phyloP scores from a whole-genome alignment of 2,329 filamentous ascomycete genomes.

The Neonectria punicea region DNA sequence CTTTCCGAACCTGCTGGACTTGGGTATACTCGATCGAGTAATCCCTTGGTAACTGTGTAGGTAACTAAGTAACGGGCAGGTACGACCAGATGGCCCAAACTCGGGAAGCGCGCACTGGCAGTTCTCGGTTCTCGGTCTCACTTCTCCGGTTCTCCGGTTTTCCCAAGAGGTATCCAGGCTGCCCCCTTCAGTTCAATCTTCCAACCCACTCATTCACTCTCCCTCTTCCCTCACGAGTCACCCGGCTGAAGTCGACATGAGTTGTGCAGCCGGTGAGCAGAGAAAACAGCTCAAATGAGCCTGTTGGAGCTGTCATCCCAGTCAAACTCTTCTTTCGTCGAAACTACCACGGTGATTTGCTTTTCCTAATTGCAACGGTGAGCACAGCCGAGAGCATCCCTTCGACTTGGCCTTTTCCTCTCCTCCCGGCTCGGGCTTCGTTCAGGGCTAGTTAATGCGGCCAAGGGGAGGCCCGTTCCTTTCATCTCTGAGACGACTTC shows the following conservation, averaged over 20 bases:
- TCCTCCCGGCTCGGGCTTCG: too few species aligned
- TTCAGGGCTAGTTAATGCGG: neutral
- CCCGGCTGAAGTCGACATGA: slow-evolving; percentile 12
- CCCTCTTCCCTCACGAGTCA: neutral
- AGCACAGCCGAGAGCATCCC: neutral
- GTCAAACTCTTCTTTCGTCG: neutral
- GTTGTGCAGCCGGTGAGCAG: slow-evolving; percentile 19
- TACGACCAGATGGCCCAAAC: neutral
- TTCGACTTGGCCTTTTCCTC: neutral
- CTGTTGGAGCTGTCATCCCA: neutral
- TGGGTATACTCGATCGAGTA: slow-evolving; percentile 12
- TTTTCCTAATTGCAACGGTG: slow-evolving; percentile 11
- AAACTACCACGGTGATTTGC: slow-evolving; percentile 10
- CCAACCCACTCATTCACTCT: slow-evolving; percentile 5
- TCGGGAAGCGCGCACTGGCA: neutral
- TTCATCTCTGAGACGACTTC: slow-evolving; percentile 1
- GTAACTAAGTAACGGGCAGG: neutral
- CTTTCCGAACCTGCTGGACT: slow-evolving; percentile 26
- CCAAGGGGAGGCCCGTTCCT: neutral
- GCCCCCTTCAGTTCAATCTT: neutral
- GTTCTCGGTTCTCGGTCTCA: neutral
- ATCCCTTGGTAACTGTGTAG: neutral
- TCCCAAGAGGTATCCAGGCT: neutral
- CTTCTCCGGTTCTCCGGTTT: neutral
- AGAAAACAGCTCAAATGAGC: neutral